Conservation (phyloP, 2,329 filamentous ascomycete genomes). For the Tympanopsis confertula region DNA sequence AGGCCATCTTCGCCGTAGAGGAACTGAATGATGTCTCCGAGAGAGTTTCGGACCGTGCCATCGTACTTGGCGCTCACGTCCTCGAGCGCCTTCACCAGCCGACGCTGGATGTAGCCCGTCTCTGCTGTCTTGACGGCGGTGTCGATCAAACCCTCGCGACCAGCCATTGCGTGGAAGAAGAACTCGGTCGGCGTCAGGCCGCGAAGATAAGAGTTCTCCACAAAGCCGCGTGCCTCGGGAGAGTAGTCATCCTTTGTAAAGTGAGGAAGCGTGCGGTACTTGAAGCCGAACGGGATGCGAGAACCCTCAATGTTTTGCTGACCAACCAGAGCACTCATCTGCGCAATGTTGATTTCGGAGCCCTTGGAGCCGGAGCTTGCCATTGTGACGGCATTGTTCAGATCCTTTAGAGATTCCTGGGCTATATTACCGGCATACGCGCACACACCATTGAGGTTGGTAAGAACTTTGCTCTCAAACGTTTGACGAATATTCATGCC, state of each 20-base stretch:
- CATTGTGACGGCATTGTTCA: slow-evolving; percentile 95
- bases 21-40: slow-evolving; percentile 94
- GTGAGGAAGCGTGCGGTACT: slow-evolving; percentile 90
- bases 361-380: slow-evolving; percentile 94
- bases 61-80: slow-evolving; percentile 97
- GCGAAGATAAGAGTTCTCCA: slow-evolving; percentile 96
- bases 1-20: slow-evolving; percentile 95
- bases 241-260: slow-evolving; percentile 99
- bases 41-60: slow-evolving; percentile 89
- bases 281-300: slow-evolving; percentile 98
- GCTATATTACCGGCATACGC: slow-evolving; percentile 90
- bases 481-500: slow-evolving; percentile 99
- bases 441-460: slow-evolving; percentile 87
- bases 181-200: slow-evolving; percentile 92
- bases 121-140: slow-evolving; percentile 98
- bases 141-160: slow-evolving; percentile 98
- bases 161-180: slow-evolving; percentile 99
- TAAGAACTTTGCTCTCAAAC: slow-evolving; percentile 93
- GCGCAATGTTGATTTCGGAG: slow-evolving; percentile 96
- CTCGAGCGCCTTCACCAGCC: slow-evolving; percentile 93
- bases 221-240: slow-evolving; percentile 89
- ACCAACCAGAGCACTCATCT: slow-evolving; percentile 96
- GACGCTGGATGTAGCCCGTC: slow-evolving; percentile 96
- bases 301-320: slow-evolving; percentile 98
- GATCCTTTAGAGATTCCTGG: slow-evolving; percentile 82